Evolutionary conservation across 805 yeast species (phyloP).

Genomic region (Metschnikowia chrysomelidarum): DNA sequence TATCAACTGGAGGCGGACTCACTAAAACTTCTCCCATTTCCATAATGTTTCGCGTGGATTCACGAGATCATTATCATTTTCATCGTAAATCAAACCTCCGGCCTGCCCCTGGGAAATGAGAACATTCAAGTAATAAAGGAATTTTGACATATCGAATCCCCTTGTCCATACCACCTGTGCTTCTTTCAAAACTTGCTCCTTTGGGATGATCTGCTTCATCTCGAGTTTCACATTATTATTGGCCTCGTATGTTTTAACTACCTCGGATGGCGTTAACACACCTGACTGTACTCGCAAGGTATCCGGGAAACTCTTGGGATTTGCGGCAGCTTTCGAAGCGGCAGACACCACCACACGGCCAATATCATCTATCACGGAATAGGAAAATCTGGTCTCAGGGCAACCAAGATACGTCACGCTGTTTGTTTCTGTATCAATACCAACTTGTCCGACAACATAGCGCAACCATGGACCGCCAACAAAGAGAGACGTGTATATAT

Average conservation of each 20-base stretch:
- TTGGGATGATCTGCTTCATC: slow-evolving; percentile 22
- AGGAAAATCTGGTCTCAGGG: slow-evolving; percentile 24
- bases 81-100: slow-evolving; percentile 34
- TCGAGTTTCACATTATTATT: slow-evolving; percentile 29
- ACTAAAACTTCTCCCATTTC: slow-evolving; percentile 42
- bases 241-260: slow-evolving; percentile 40
- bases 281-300: slow-evolving; percentile 42
- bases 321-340: slow-evolving; percentile 23
- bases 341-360: slow-evolving; percentile 44
- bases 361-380: slow-evolving; percentile 33
- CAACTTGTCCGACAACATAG: slow-evolving; percentile 33
- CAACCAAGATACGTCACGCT: slow-evolving; percentile 42
- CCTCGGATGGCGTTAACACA: slow-evolving; percentile 34
- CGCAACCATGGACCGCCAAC: slow-evolving; percentile 33
- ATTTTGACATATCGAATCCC: slow-evolving; percentile 31
- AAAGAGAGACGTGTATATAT: slow-evolving; percentile 39
- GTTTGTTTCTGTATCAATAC: slow-evolving; percentile 29
- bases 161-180: slow-evolving; percentile 25
- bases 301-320: slow-evolving; percentile 50
- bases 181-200: slow-evolving; percentile 27
- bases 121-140: slow-evolving; percentile 34
- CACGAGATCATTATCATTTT: slow-evolving; percentile 39
- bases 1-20: too few species aligned
- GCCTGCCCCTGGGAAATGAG: slow-evolving; percentile 24
- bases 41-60: slow-evolving; percentile 45